phyloP scores from a whole-genome alignment of 2,329 filamentous ascomycete species.

The Byssochlamys sp. region DNA sequence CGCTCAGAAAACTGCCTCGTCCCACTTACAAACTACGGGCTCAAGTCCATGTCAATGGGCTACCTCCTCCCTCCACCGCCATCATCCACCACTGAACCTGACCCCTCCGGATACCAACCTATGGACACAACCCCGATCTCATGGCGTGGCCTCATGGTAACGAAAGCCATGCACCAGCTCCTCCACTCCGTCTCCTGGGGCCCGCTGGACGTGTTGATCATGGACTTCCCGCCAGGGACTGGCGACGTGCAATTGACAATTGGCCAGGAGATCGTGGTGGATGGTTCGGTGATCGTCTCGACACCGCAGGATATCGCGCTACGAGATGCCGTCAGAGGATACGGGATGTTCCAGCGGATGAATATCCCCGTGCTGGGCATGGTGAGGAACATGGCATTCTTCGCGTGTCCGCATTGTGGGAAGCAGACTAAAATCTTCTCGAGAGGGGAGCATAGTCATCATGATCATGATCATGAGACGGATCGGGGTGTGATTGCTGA shows the following conservation, averaged over 20 bases:
- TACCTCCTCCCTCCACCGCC: conserved; percentile 57
- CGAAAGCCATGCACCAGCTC: conserved; percentile 91
- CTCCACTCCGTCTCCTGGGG: conserved; percentile 94
- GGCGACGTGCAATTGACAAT: conserved; percentile 96
- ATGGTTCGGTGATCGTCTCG: conserved; percentile 74
- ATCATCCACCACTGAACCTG: conserved; percentile 46
- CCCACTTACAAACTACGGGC: conserved; percentile 83
- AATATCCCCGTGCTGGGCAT: conserved; percentile 69
- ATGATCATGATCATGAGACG: conserved; percentile 23
- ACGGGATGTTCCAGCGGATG: conserved; percentile 85
- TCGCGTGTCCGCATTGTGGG: conserved; percentile 68
- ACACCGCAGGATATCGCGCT: conserved; percentile 90
- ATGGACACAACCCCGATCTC: conserved; percentile 63
- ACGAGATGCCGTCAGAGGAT: conserved; percentile 81
- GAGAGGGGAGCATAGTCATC: conserved; percentile 15
- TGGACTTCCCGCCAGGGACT: conserved; percentile 88
- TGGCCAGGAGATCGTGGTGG: conserved; percentile 81
- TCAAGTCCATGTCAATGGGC: conserved; percentile 98
- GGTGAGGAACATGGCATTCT: conserved; percentile 85
- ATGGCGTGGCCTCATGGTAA: conserved; percentile 94
- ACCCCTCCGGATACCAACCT: conserved; percentile 18
- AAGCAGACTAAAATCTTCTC: conserved; percentile 69
- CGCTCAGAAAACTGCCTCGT: conserved; percentile 51
- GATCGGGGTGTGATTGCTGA: conserved; percentile 56
- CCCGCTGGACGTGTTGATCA: conserved; percentile 72